Evolutionary conservation across 78 protist genomes (phyloP), one percentile per base, ranked within the genome.

Genomic region (Dictyostelium firmibasis): DNA sequence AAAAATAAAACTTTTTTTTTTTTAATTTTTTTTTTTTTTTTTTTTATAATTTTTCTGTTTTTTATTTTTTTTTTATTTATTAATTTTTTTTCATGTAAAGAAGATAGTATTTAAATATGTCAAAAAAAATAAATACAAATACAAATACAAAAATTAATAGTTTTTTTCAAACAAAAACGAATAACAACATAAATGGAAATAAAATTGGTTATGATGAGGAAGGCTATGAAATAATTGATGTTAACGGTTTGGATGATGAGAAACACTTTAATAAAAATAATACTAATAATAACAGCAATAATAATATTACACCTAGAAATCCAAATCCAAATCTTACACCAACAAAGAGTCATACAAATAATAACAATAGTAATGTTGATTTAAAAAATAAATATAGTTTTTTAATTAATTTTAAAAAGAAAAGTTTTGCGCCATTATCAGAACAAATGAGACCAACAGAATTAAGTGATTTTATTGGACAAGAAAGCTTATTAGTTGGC

Each of bases 361-460:
- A 9, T 16, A 31, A 25, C 35, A 23, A 67, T 27, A 27, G 8
- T 27, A 25, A 67, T 25, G 35, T 23, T 27, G 29, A 67, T 67
- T 67, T 23, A 27, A 67, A 67, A 67, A 27, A 67, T 27, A 64
- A 64, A 25, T 64, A 64, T 64, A 27, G 33, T 23, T 64, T 64
- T 64, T 27, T 25, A 64, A 11, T 11, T 25, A 70, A 70, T 29
- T 70, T 70, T 70, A 31, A 70, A 31, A 70, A 75, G 53, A 75
- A 33, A 33, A 36, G 27, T 20, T 75, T n/a, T 16, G 20, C n/a
- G 27, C 96, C 97, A 44, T 92, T 96, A 50, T 89, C 97, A 23
- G 97, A 96, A 53, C 33, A 81, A 11, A 85, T 91, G 92, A 86
- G 97, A 29, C 97, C 97, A 6, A 16, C n/a, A 5, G 16, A 25